These are phyloP conservation scores for Colletotrichum godetiae DNA, from an alignment of 2,329 filamentous ascomycete genomes.

Conservation along the genomic window DNA sequence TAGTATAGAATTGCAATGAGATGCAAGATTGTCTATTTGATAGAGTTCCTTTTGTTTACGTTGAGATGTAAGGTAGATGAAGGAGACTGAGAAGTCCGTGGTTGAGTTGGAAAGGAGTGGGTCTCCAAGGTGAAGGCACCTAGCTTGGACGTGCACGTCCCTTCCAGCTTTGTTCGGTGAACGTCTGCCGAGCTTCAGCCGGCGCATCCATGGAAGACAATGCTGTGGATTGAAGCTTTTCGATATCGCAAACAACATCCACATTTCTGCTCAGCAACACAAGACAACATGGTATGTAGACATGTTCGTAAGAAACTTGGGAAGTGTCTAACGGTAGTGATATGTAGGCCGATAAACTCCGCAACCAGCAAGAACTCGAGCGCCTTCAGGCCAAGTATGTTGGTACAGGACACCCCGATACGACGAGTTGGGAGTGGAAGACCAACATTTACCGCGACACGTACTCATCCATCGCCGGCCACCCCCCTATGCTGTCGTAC, in stretches of 20 bases:
- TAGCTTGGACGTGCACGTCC: conserved; percentile 2
- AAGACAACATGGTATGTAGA: conserved; percentile 21
- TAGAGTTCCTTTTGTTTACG: neutral
- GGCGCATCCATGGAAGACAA: conserved; percentile 24
- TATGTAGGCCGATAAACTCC: conserved; percentile 90
- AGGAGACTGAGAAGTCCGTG: neutral
- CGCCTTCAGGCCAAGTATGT: conserved; percentile 95
- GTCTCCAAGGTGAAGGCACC: neutral
- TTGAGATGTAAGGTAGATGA: neutral
- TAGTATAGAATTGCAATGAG: too few relatives aligned
- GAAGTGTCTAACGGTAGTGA: neutral
- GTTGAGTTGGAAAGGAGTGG: conserved; percentile 13
- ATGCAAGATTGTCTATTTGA: too few relatives aligned
- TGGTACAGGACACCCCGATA: conserved; percentile 96
- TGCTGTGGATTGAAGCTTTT: neutral
- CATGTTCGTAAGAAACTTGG: too few relatives aligned
- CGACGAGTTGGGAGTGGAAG: conserved; percentile 96
- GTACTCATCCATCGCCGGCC: conserved; percentile 88
- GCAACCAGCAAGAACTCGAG: conserved; percentile 97
- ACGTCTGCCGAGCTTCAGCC: conserved; percentile 29
- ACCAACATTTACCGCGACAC: conserved; percentile 96
- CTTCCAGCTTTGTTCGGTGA: neutral
- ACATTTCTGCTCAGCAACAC: neutral
- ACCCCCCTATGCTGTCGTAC: conserved; percentile 88
- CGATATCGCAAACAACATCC: neutral